A percentile compares a stretch with the other conserved stretches of the same genome.
These are phyloP conservation scores for Bauhinia variegata DNA, from an alignment of 306 rosid genomes.

Conservation along the genomic window DNA sequence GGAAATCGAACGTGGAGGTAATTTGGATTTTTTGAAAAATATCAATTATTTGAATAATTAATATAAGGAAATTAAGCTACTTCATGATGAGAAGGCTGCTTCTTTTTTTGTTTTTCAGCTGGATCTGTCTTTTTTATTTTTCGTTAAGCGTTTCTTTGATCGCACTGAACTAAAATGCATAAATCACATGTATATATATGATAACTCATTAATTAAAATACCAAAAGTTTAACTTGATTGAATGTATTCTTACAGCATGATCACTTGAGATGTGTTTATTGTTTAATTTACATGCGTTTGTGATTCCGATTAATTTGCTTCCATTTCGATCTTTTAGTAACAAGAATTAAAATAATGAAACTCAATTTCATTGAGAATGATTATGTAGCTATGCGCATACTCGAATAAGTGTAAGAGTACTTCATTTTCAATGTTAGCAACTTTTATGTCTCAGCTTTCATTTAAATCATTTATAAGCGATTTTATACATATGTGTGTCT, in stretches of 20 bases:
- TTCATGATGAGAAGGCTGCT: neutral
- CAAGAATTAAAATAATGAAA: neutral
- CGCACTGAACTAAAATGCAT: neutral
- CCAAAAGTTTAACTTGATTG: too few relatives aligned
- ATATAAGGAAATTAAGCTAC: too few relatives aligned
- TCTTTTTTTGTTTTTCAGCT: constrained; percentile 1
- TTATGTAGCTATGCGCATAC: too few relatives aligned
- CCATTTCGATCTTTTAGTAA: neutral
- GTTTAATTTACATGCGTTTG: too few relatives aligned
- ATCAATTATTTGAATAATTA: too few relatives aligned
- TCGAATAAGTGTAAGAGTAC: neutral
- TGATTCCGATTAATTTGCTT: neutral
- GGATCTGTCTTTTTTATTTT: neutral
- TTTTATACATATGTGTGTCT: neutral
- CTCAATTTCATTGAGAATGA: neutral
- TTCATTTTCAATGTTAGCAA: constrained; percentile 2
- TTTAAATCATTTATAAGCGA: neutral
- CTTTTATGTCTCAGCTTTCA: neutral
- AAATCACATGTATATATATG: too few relatives aligned
- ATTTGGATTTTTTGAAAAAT: neutral
- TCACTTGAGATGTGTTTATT: too few relatives aligned
- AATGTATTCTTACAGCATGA: too few relatives aligned
- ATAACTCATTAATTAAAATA: too few relatives aligned
- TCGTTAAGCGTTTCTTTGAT: neutral
- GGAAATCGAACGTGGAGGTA: constrained; percentile 17